phyloP scores from a whole-genome alignment of 345 rosid genomes.

The Mercurialis annua region DNA sequence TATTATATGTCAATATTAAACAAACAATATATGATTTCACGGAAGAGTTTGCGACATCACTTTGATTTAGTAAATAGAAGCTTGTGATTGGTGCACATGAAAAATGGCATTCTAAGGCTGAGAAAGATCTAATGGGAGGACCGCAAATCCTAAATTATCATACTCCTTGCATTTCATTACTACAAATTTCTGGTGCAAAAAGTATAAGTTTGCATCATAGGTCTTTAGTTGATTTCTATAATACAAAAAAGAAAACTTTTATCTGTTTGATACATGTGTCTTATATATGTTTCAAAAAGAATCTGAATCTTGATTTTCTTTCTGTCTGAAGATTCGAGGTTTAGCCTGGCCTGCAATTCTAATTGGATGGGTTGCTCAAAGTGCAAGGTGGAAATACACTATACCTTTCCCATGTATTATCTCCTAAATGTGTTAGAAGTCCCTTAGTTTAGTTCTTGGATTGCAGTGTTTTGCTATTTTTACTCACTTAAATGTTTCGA shows the following conservation, averaged over 20 bases:
- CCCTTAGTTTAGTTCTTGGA: slow-evolving; percentile 6
- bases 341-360: slow-evolving; percentile 96
- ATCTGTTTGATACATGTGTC: neutral
- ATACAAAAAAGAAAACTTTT: no score
- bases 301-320: neutral
- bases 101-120: no score
- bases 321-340: slow-evolving; percentile 65
- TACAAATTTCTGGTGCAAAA: no score
- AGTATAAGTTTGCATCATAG: no score
- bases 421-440: slow-evolving; percentile 7
- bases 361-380: slow-evolving; percentile 87
- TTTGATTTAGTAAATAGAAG: neutral
- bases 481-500: neutral
- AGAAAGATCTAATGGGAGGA: no score
- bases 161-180: no score
- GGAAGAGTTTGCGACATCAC: neutral
- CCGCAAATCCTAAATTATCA: no score
- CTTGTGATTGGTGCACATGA: neutral
- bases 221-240: no score
- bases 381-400: slow-evolving; percentile 68
- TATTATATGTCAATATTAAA: neutral
- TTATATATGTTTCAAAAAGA: slow-evolving; percentile 17
- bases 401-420: slow-evolving; percentile 14
- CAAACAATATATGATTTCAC: neutral
- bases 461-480: neutral